phyloP scores from a whole-genome alignment of 1,284 basidiomycete species.

The Ceratobasidium sp. region DNA sequence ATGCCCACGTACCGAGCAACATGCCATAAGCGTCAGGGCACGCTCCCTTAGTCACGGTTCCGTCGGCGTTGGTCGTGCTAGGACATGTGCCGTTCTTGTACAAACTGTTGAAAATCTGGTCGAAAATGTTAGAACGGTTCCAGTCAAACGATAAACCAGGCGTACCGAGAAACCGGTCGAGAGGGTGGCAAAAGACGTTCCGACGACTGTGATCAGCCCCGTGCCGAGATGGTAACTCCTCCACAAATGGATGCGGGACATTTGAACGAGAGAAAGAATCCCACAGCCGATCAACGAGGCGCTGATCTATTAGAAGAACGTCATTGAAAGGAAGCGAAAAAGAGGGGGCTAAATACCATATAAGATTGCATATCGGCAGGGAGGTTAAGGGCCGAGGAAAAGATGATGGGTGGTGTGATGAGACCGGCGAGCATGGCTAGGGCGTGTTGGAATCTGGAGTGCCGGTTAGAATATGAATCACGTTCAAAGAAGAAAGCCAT shows the following conservation, averaged over 20 bases:
- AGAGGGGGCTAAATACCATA: slow-evolving; percentile 78
- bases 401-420: slow-evolving; percentile 69
- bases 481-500: slow-evolving; percentile 46
- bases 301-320: neutral
- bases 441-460: slow-evolving; percentile 69
- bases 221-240: slow-evolving; percentile 69
- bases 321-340: slow-evolving; percentile 47
- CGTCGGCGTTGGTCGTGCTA: slow-evolving; percentile 63
- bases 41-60: slow-evolving; percentile 63
- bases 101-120: slow-evolving; percentile 69
- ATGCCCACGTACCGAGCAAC: slow-evolving; percentile 63
- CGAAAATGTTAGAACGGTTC: neutral
- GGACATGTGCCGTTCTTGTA: slow-evolving; percentile 83
- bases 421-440: slow-evolving; percentile 79
- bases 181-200: slow-evolving; percentile 83
- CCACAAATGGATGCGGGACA: slow-evolving; percentile 70
- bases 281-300: slow-evolving; percentile 52
- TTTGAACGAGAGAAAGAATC: slow-evolving; percentile 76
- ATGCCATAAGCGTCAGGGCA: slow-evolving; percentile 85
- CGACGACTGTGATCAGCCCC: slow-evolving; percentile 83
- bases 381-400: slow-evolving; percentile 67
- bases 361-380: slow-evolving; percentile 69
- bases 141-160: slow-evolving; percentile 47
- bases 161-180: slow-evolving; percentile 73
- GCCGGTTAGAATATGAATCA: neutral